Percentiles rank a stretch among this genome's conserved stretches.
Evolutionary conservation across 768 basidiomycete genomes (phyloP).

Genomic region (Hygrophorus russula): DNA sequence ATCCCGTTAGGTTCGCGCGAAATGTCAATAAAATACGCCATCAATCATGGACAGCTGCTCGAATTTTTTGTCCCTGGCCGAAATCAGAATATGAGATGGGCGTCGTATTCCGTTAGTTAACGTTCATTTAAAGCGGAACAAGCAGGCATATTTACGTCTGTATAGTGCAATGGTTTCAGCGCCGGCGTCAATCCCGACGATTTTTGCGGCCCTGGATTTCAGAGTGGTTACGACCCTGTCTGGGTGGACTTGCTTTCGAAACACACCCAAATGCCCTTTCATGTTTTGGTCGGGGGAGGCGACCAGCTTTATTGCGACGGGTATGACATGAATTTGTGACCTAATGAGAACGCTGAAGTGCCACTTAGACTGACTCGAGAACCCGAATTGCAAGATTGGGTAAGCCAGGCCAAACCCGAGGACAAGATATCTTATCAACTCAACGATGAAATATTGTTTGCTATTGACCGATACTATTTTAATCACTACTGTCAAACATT

Average conservation of each 20-base stretch:
- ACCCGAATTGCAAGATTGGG: conserved; percentile 84
- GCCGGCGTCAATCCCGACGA: conserved; percentile 84
- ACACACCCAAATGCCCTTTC: conserved; percentile 74
- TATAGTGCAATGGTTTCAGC: conserved; percentile 80
- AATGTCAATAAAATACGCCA: conserved; percentile 67
- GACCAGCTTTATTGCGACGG: conserved; percentile 87
- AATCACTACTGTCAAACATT: conserved; percentile 85
- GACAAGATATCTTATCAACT: conserved; percentile 49
- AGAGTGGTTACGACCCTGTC: conserved; percentile 77
- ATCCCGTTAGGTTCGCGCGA: conserved; percentile 64
- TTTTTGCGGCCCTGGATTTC: conserved; percentile 73
- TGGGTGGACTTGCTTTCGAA: conserved; percentile 88
- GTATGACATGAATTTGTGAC: conserved; percentile 23
- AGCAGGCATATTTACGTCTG: not conserved
- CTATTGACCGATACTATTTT: conserved; percentile 84
- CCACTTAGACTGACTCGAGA: conserved; percentile 62
- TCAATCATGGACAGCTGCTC: conserved; percentile 71
- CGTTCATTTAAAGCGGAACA: not conserved
- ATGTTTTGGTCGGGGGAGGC: conserved; percentile 87
- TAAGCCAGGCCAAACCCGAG: conserved; percentile 43
- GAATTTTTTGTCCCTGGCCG: conserved; percentile 78
- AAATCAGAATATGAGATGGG: conserved; percentile 83
- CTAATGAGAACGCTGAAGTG: conserved; percentile 1
- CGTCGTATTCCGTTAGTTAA: conserved; percentile 65
- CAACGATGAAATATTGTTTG: conserved; percentile 57